Evolutionary conservation across 148 eudicot species (phyloP), one percentile per base, ranked within the genome.

Genomic region (Chenopodium berlandieri): DNA sequence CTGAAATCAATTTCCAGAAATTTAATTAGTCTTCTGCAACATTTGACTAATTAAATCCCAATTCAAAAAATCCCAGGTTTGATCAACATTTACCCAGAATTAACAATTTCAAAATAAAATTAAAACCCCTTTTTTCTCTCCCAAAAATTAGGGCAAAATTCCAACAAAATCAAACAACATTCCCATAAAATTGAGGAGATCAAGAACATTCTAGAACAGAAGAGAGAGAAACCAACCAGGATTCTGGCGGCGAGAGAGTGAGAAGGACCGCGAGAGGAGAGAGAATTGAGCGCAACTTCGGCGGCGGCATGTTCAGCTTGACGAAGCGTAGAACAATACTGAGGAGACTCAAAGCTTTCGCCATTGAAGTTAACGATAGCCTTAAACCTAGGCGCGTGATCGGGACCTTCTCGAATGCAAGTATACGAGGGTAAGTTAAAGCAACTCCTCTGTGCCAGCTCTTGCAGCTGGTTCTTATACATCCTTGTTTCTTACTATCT

Each of bases 401-500:
- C 98, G 0, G 98, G 98, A 85, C 98, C 96, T 88, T 94, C 98
- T 74, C 98, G 63, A 22, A 92, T 86, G 66, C 95, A 89, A 0
- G 92, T 88, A 80, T 94, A 94, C 0, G 94, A 88, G 0, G 96
- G 98, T 11, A 94, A 84, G 78, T 89, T 94, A 85, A 94, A 92
- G 89, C 95, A 94, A 84, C 98, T 94, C 84, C 98, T 80, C 84
- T 94, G 98, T 25, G 96, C 98, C 87, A 94, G 93, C 96, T 94
- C 98, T 62, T 94, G 98, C 0, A 94, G 89, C 94, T 94, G 98
- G 89, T 92, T 94, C 86, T 94, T 94, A 81, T 94, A 94, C 98
- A 94, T 92, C 91, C 83, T 93, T 84, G 54, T 85, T 37, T 50
- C 27, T 30, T 71, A 48, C 37, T 20, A 27, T 66, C 32, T 27